Evolutionary conservation across 2,329 filamentous ascomycete species (phyloP), one percentile per base, ranked within the genome.

Genomic region (Colletotrichum viniferum): DNA sequence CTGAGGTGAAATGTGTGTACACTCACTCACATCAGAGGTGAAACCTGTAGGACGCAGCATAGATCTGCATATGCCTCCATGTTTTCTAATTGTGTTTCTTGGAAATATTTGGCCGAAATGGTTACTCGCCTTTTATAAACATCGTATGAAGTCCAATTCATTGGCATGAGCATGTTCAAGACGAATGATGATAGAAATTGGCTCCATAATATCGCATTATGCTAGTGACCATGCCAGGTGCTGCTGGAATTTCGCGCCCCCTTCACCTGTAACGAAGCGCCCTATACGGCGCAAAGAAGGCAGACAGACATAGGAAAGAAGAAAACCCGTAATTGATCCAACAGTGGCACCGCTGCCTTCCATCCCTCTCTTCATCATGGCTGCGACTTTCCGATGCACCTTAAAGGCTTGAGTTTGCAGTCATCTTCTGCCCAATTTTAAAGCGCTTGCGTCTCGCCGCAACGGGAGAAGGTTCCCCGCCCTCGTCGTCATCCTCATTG

Each of bases 401-500:
- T 26, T 58, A 28, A 28, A 0, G 26, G 21, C 13, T 28, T 26
- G 55, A 58, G 13, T 58, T 58, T 7, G 21, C 26, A 0, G 24
- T 24, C 55, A 58, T 24, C 4, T 58, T 58, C 24, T 58, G 55
- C 1, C 55, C 55, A 18, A 58, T 18, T 3, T 28, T 58, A 4
- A 18, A 58, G 0, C 10, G 26, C 26, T 21, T 26, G 21, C 0
- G 52, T n/a, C 48, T 55, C 24, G 4, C 3, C 52, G n/a, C n/a
- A 0, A 48, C 43, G 5, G 10, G 10, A 0, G 43, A 0, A 21
- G 3, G 1, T 21, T 18, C 24, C 13, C 18, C 10, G 14, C 13
- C 55, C 13, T 58, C 7, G 7, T 58, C 21, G 6, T 58, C 55
- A 5, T 13, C 21, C 3, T 58, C 55, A 5, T 13, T 10, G 55